Base-by-base conservation (phyloP, 2,329 filamentous ascomycete species). In the Arthrobotrys entomopaga region DNA sequence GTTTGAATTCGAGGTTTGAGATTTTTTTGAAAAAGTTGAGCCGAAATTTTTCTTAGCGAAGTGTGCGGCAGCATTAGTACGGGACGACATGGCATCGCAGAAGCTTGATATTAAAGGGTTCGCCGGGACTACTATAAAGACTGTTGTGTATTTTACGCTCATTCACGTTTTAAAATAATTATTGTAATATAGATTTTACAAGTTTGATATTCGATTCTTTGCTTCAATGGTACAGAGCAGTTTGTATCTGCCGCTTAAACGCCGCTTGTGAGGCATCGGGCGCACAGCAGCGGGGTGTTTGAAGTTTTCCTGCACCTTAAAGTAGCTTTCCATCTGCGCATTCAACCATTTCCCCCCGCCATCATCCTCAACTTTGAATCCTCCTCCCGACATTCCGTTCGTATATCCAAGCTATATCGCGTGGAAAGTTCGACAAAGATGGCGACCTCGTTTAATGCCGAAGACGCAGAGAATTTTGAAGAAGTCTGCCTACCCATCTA, bases 1-100 rank as follows among this genome's bases (percentile, higher is more conserved):
- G 29, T 57, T 65, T 54, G 34, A 49, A 29, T 48, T 38, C 46
- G 29, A 48, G 5, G 29, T 34, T 34, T 34, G 29, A 34, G 29
- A 10, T 34, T 34, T 26, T 34, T 34, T n/a, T n/a, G n/a, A 13
- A 60, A 53, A 52, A 38, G 26, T 43, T 16, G 43, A 2, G 22
- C 29, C 29, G 59, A 71, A 71, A 64, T 64, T 71, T 34, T 69
- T 63, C 42, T 58, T 65, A 65, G 54, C 53, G 53, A 57, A 15
- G 13, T 40, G 46, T 20, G 56, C 56, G 56, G 56, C 56, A 59
- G 56, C 56, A 59, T 11, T 57, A 19, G n/a, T 20, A 20, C n/a
- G 42, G 15, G 2, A n/a, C 13, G n/a, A 1, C 19, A 10, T 50
- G 52, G 61, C 52, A 65, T 22, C 22, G 40, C 7, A 7, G 42